Evolutionary conservation across 2,329 filamentous ascomycete genomes (phyloP).

Genomic region (Xylaria sp.): DNA sequence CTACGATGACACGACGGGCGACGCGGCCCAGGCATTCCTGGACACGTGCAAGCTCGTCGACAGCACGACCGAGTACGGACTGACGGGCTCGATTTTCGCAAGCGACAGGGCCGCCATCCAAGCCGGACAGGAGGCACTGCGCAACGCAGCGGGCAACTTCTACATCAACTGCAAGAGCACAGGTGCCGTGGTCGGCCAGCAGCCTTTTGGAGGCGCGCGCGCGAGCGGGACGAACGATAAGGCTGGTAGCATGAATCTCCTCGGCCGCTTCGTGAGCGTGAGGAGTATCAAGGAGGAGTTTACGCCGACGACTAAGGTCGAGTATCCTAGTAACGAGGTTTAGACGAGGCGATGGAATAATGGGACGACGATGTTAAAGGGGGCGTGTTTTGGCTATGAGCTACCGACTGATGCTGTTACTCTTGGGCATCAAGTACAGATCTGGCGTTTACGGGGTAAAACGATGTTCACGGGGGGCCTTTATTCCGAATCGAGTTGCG

Average conservation of each 20-base stretch:
- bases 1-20: constrained; percentile 74
- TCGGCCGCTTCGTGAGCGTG: constrained; percentile 74
- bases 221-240: constrained; percentile 80
- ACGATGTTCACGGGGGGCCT: not conserved
- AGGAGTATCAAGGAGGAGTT: constrained; percentile 83
- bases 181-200: constrained; percentile 77
- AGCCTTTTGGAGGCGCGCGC: constrained; percentile 76
- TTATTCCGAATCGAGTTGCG: not conserved
- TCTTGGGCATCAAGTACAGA: not conserved
- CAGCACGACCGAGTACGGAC: constrained; percentile 77
- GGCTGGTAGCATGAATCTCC: constrained; percentile 72
- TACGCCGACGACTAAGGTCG: constrained; percentile 68
- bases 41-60: constrained; percentile 73
- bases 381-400: not conserved
- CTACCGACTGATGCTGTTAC: not conserved
- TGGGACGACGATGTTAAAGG: not conserved
- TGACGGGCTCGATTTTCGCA: constrained; percentile 82
- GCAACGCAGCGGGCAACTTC: constrained; percentile 83
- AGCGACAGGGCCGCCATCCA: constrained; percentile 73
- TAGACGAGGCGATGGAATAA: constrained; percentile 46
- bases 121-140: constrained; percentile 75
- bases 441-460: constrained; percentile 15
- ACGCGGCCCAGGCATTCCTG: constrained; percentile 65
- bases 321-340: constrained; percentile 78
- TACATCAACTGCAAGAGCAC: constrained; percentile 89